Conservation (phyloP, 1,139 yeast genomes). For the Suhomyces yuchorum region DNA sequence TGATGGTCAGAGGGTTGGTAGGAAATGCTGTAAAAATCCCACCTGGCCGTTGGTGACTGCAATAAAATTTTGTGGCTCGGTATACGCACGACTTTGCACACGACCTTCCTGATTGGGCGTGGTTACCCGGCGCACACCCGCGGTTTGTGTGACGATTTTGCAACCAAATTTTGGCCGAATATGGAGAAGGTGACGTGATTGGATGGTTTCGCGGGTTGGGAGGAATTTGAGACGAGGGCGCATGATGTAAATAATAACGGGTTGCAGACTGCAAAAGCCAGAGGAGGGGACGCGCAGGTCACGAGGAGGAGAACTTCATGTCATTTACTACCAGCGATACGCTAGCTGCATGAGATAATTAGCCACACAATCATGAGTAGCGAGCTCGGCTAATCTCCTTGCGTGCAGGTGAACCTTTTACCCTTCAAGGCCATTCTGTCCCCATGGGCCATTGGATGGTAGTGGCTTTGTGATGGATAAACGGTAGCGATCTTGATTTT, state of each 20-base stretch:
- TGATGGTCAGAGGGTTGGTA: not conserved
- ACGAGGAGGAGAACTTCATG: not conserved
- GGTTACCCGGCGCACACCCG: slow-evolving; percentile 9
- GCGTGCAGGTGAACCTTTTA: not conserved
- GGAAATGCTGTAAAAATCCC: slow-evolving; percentile 15
- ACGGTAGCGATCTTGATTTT: no score
- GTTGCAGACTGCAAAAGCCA: slow-evolving; percentile 1
- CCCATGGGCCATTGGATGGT: not conserved
- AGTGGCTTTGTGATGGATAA: no score
- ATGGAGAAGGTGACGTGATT: not conserved
- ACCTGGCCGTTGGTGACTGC: slow-evolving; percentile 17
- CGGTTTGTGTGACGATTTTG: slow-evolving; percentile 12
- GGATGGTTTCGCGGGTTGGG: slow-evolving; percentile 1
- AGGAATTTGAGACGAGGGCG: not conserved
- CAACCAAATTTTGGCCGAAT: slow-evolving; percentile 10
- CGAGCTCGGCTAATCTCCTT: not conserved
- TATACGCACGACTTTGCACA: slow-evolving; percentile 12
- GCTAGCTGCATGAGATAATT: not conserved
- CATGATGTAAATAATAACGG: not conserved
- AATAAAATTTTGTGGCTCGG: slow-evolving; percentile 16
- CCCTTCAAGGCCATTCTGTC: not conserved
- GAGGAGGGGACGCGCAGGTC: not conserved
- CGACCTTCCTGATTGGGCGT: slow-evolving; percentile 12
- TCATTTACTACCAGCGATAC: not conserved
- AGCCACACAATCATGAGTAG: not conserved